Percentiles rank a stretch among this genome's conserved stretches.
Evolutionary conservation across 768 basidiomycete genomes (phyloP).

Genomic region (Boletus barrowsii): DNA sequence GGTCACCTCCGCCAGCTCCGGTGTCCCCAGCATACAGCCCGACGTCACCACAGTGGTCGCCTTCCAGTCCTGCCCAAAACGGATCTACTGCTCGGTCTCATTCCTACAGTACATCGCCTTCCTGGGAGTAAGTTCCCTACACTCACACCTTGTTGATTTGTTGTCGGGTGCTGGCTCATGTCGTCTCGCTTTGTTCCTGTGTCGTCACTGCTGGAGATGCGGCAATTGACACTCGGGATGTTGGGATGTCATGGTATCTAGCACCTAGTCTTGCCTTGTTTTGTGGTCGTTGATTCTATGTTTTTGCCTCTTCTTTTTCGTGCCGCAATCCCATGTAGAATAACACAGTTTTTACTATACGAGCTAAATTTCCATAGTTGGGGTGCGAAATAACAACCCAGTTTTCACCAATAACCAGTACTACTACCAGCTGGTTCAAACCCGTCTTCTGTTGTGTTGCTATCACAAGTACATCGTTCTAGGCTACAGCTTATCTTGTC

Average conservation of each 20-base stretch:
- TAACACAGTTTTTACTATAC: slow-evolving; percentile 21
- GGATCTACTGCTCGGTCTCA: slow-evolving; percentile 38
- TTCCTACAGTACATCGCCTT: slow-evolving; percentile 49
- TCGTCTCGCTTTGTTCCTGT: slow-evolving; percentile 3
- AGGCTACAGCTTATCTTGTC: not conserved
- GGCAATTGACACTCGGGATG: slow-evolving; percentile 1
- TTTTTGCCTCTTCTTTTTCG: slow-evolving; percentile 6
- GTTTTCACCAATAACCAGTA: too few species aligned
- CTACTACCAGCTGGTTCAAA: too few species aligned
- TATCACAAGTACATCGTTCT: too few species aligned
- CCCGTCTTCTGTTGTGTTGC: too few species aligned
- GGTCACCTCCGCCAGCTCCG: slow-evolving; percentile 49
- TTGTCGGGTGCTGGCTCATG: slow-evolving; percentile 11
- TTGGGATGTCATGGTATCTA: slow-evolving; percentile 18
- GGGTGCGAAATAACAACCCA: not conserved
- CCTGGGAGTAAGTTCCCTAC: slow-evolving; percentile 41
- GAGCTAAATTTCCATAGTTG: slow-evolving; percentile 9
- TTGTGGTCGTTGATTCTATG: slow-evolving; percentile 10
- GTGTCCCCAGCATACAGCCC: slow-evolving; percentile 86
- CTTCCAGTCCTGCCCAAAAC: slow-evolving; percentile 70
- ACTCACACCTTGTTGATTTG: slow-evolving; percentile 8
- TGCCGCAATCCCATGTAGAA: slow-evolving; percentile 36
- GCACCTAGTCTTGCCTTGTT: slow-evolving; percentile 21
- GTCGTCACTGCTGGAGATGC: slow-evolving; percentile 7
- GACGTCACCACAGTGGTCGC: slow-evolving; percentile 81